Percentiles rank a stretch among this genome's conserved stretches.
phyloP scores from a whole-genome alignment of 2,329 filamentous ascomycete genomes.

The Exophiala sp. region DNA sequence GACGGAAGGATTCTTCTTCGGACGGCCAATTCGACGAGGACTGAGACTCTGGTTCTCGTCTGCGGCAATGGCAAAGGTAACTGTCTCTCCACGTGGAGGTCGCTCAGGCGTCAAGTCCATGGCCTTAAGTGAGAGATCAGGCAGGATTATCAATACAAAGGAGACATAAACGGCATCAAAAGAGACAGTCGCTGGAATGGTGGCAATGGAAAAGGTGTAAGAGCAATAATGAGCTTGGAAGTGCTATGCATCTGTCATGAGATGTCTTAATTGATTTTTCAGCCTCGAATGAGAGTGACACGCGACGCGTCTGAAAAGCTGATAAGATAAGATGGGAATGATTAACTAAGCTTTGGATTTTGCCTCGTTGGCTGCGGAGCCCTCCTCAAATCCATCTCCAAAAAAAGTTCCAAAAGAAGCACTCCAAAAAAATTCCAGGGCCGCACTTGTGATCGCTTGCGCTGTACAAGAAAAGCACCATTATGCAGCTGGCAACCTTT shows the following conservation, averaged over 20 bases:
- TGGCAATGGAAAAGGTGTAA: too few relatives aligned
- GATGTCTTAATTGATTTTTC: neutral
- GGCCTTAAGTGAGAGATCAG: neutral
- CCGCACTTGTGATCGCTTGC: too few relatives aligned
- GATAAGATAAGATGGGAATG: neutral
- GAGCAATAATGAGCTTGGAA: too few relatives aligned
- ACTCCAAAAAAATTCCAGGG: too few relatives aligned
- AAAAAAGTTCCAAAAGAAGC: conserved; percentile 8
- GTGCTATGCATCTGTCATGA: too few relatives aligned
- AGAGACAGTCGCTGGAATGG: neutral
- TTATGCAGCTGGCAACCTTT: neutral
- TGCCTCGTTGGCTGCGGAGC: neutral
- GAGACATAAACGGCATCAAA: neutral
- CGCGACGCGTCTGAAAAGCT: neutral
- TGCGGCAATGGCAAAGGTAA: conserved; percentile 14
- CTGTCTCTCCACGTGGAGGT: conserved; percentile 15
- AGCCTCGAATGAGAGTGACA: neutral
- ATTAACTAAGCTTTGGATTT: neutral
- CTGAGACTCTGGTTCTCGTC: conserved; percentile 15
- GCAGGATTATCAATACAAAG: neutral
- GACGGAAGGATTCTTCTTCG: conserved; percentile 44
- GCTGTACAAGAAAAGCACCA: neutral
- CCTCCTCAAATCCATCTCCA: neutral
- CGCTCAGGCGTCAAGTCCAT: conserved; percentile 27
- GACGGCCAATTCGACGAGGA: conserved; percentile 33